Conservation (phyloP, 163 green algal genomes). For the Scenedesmus sp. region DNA sequence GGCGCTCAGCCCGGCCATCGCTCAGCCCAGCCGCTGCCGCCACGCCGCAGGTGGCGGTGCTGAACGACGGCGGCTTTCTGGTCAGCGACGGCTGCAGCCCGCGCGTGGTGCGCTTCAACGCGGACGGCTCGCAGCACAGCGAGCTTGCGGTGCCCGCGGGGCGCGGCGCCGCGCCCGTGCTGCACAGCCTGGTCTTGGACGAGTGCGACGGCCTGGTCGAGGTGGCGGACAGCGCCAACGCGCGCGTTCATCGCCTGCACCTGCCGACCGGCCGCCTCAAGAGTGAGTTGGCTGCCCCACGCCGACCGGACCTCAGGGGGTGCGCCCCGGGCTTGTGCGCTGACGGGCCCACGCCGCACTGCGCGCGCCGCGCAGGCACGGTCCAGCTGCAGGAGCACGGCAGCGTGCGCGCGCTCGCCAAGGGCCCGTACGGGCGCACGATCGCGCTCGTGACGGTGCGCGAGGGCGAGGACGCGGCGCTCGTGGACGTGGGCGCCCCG, state of each 20-base stretch:
- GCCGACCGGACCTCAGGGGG: too few species aligned
- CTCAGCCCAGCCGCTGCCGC: too few species aligned
- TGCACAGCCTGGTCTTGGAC: slow-evolving; percentile 79
- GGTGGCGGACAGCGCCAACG: slow-evolving; percentile 63
- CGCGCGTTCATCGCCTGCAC: slow-evolving; percentile 68
- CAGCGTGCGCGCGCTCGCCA: slow-evolving; percentile 67
- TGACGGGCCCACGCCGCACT: too few species aligned
- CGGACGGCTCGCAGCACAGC: slow-evolving; percentile 51
- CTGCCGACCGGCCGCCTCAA: slow-evolving; percentile 31
- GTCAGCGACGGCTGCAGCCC: slow-evolving; percentile 89
- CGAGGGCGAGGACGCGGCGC: slow-evolving; percentile 31
- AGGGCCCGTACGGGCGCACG: slow-evolving; percentile 74
- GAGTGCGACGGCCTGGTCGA: slow-evolving; percentile 76
- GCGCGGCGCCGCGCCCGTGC: slow-evolving; percentile 37
- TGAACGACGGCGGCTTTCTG: slow-evolving; percentile 73
- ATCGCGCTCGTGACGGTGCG: slow-evolving; percentile 73
- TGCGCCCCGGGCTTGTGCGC: too few species aligned
- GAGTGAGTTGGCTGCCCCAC: too few species aligned
- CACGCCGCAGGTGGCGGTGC: slow-evolving; percentile 75
- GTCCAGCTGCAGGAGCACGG: not conserved
- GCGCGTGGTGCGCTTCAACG: slow-evolving; percentile 68
- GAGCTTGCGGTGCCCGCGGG: slow-evolving; percentile 40
- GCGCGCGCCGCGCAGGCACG: too few species aligned
- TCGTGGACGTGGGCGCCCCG: slow-evolving; percentile 29
- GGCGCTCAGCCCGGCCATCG: too few species aligned